phyloP scores from a whole-genome alignment of 2,329 filamentous ascomycete genomes.

The Penicillium oxalicum region DNA sequence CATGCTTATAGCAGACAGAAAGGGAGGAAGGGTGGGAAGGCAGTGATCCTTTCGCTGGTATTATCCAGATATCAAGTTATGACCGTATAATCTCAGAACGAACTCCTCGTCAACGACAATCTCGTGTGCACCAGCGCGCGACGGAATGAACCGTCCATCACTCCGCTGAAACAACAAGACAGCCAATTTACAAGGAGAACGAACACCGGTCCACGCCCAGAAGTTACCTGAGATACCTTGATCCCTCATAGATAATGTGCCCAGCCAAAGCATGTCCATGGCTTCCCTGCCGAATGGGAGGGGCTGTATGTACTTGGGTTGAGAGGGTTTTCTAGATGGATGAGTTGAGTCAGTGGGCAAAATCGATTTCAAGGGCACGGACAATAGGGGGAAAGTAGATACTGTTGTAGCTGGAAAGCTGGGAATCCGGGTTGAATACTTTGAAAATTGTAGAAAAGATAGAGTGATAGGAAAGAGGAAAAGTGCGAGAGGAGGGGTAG shows the following conservation, averaged over 20 bases:
- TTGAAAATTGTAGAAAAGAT: neutral
- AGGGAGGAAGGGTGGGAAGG: constrained; percentile 49
- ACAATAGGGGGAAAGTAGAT: constrained; percentile 11
- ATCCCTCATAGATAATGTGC: constrained; percentile 35
- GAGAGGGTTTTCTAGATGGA: constrained; percentile 6
- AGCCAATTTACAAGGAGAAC: constrained; percentile 29
- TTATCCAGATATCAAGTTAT: constrained; percentile 94
- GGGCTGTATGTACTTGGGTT: constrained; percentile 20
- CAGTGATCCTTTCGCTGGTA: constrained; percentile 99
- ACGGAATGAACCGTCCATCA: no score
- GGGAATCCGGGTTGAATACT: neutral
- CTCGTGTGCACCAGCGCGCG: neutral
- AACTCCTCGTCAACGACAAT: constrained; percentile 20
- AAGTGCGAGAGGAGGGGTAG: constrained; percentile 1
- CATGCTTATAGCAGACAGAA: constrained; percentile 28
- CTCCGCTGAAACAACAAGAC: no score
- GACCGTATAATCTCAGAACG: constrained; percentile 77
- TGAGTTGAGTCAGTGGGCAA: no score
- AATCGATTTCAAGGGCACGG: no score
- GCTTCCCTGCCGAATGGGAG: constrained; percentile 26
- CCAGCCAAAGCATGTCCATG: constrained; percentile 37
- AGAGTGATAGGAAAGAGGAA: constrained; percentile 8
- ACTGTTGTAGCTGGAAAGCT: constrained; percentile 11
- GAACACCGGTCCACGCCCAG: constrained; percentile 62
- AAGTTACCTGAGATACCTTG: constrained; percentile 46